phyloP scores from a whole-genome alignment of 495 filamentous ascomycete species.

The Ramalina peruviana region DNA sequence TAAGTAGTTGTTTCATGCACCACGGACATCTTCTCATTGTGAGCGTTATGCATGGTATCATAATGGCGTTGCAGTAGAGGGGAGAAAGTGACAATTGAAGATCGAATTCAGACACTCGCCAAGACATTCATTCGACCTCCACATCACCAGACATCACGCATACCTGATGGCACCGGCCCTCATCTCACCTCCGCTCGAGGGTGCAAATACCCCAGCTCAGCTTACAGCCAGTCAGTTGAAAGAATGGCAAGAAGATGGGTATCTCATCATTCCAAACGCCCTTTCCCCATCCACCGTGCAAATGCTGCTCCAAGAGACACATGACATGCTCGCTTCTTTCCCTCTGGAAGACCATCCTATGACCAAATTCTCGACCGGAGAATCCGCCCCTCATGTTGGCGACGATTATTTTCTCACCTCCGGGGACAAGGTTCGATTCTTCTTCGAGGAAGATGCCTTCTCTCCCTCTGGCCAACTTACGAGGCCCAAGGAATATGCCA shows the following conservation, averaged over 20 bases:
- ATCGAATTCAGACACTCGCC: no score
- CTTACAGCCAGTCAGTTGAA: slow-evolving; percentile 60
- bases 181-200: background rate
- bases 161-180: slow-evolving; percentile 10
- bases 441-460: slow-evolving; percentile 75
- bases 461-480: slow-evolving; percentile 36
- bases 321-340: slow-evolving; percentile 60
- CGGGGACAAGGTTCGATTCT: slow-evolving; percentile 86
- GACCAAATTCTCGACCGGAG: slow-evolving; percentile 81
- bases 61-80: no score
- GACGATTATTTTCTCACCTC: slow-evolving; percentile 87
- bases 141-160: no score
- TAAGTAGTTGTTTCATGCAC: no score
- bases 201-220: slow-evolving; percentile 18
- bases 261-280: slow-evolving; percentile 73
- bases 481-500: slow-evolving; percentile 65
- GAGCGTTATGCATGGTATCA: no score
- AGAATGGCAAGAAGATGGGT: slow-evolving; percentile 69
- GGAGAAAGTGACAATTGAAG: no score
- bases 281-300: slow-evolving; percentile 49
- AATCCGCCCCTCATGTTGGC: slow-evolving; percentile 58
- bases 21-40: no score
- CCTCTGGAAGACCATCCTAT: slow-evolving; percentile 69
- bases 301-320: slow-evolving; percentile 59
- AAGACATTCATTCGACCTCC: no score